These are phyloP conservation scores for Pseudogymnoascus pannorum DNA, from an alignment of 2,329 filamentous ascomycete genomes.

Conservation along the genomic window DNA sequence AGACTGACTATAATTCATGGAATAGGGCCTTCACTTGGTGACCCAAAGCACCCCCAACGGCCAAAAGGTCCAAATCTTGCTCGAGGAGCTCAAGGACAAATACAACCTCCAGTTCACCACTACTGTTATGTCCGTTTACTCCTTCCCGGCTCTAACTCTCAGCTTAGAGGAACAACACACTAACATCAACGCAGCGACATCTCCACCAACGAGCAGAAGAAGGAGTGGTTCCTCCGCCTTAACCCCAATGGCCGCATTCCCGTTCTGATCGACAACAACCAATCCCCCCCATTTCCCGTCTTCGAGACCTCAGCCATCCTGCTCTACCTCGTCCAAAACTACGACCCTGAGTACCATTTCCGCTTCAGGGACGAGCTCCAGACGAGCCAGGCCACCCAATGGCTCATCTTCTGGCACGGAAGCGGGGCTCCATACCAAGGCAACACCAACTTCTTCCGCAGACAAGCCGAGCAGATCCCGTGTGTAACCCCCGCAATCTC, in stretches of 20 bases:
- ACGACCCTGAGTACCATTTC: conserved; percentile 42
- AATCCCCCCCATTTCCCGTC: conserved; percentile 42
- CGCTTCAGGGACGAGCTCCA: conserved; percentile 46
- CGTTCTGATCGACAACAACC: conserved; percentile 35
- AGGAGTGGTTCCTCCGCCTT: conserved; percentile 44
- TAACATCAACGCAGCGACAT: conserved; percentile 30
- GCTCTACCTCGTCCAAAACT: conserved; percentile 43
- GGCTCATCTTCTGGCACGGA: conserved; percentile 49
- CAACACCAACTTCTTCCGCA: conserved; percentile 37
- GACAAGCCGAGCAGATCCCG: conserved; percentile 38
- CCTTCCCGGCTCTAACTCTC: neutral
- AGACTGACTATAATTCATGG: neutral
- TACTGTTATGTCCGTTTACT: conserved; percentile 31
- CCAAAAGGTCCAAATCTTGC: conserved; percentile 44
- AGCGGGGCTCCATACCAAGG: conserved; percentile 37
- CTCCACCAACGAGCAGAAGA: conserved; percentile 47
- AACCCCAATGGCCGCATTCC: conserved; percentile 36
- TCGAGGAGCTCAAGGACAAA: conserved; percentile 45
- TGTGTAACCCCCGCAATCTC: conserved; percentile 25
- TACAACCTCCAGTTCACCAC: conserved; percentile 44
- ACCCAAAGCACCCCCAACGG: conserved; percentile 46
- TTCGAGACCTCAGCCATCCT: conserved; percentile 47
- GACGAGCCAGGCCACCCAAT: conserved; percentile 41
- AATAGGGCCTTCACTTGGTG: conserved; percentile 42
- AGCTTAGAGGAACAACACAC: neutral